Evolutionary conservation across 345 rosid genomes (phyloP).

Genomic region (Salix purpurea): DNA sequence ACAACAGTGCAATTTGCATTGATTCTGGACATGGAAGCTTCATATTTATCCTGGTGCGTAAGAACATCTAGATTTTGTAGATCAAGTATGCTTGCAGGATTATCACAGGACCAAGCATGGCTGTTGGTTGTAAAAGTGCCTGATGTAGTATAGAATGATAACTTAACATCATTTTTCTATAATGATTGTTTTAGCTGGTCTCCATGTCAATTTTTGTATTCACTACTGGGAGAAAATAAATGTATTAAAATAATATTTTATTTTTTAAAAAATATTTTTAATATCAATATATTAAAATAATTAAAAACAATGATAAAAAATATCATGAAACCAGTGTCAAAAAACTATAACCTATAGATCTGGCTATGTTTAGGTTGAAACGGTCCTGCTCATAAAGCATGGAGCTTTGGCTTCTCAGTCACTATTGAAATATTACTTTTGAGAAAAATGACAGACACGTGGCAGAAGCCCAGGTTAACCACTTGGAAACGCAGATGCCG

Average conservation of each 20-base stretch:
- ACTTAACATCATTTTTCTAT: constrained; percentile 3
- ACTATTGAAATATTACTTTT: background rate
- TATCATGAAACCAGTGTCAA: too few species aligned
- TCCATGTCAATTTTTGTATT: too few species aligned
- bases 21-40: constrained; percentile 7
- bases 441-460: constrained; percentile 8
- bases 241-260: too few species aligned
- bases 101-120: constrained; percentile 48
- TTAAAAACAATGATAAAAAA: too few species aligned
- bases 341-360: too few species aligned
- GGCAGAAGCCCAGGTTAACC: constrained; percentile 10
- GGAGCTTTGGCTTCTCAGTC: background rate
- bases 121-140: constrained; percentile 32
- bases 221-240: too few species aligned
- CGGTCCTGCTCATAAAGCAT: background rate
- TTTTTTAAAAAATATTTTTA: too few species aligned
- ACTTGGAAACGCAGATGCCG: constrained; percentile 11
- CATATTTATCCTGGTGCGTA: too few species aligned
- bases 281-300: too few species aligned
- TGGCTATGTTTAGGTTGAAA: background rate
- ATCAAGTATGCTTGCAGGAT: constrained; percentile 33
- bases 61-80: constrained; percentile 14
- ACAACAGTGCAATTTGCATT: constrained; percentile 89
- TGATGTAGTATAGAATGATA: constrained; percentile 30
- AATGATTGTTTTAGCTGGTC: too few species aligned